These are phyloP conservation scores for Cyberlindnera maritima DNA, from an alignment of 805 yeast species.

Conservation along the genomic window DNA sequence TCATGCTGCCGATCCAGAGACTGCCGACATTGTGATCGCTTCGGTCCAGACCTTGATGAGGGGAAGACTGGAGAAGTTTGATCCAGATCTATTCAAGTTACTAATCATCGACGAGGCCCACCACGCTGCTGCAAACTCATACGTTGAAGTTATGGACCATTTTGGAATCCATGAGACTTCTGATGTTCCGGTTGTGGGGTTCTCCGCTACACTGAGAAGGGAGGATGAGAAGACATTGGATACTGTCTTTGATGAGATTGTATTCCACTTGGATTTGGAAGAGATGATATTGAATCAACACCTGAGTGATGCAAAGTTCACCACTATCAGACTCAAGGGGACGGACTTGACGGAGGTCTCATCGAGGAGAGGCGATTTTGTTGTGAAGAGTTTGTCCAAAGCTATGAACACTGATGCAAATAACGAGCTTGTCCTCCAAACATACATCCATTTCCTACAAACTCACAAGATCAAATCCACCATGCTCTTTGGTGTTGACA, in stretches of 20 bases:
- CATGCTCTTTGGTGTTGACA: conserved; percentile 73
- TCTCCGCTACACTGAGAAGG: conserved; percentile 83
- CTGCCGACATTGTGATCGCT: conserved; percentile 68
- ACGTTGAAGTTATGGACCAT: conserved; percentile 53
- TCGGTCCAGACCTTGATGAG: conserved; percentile 67
- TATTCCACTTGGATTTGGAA: conserved; percentile 60
- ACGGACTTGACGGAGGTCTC: conserved; percentile 38
- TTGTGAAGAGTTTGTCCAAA: conserved; percentile 44
- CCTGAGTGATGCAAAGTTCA: conserved; percentile 66
- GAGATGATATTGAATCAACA: conserved; percentile 69
- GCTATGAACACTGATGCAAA: conserved; percentile 53
- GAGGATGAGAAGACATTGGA: conserved; percentile 65
- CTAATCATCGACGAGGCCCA: conserved; percentile 91
- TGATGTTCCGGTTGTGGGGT: conserved; percentile 65
- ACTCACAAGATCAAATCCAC: conserved; percentile 52
- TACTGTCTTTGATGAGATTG: conserved; percentile 66
- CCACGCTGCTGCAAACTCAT: conserved; percentile 77
- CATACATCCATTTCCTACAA: conserved; percentile 46
- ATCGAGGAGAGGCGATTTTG: conserved; percentile 49
- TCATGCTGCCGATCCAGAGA: conserved; percentile 32
- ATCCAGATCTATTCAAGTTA: conserved; percentile 62
- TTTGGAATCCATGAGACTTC: conserved; percentile 41
- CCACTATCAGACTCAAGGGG: conserved; percentile 47
- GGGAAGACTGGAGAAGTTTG: conserved; percentile 48
- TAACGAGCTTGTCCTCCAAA: conserved; percentile 52